Conservation (phyloP, 2,329 filamentous ascomycete species). For the Plectosphaerella plurivora region DNA sequence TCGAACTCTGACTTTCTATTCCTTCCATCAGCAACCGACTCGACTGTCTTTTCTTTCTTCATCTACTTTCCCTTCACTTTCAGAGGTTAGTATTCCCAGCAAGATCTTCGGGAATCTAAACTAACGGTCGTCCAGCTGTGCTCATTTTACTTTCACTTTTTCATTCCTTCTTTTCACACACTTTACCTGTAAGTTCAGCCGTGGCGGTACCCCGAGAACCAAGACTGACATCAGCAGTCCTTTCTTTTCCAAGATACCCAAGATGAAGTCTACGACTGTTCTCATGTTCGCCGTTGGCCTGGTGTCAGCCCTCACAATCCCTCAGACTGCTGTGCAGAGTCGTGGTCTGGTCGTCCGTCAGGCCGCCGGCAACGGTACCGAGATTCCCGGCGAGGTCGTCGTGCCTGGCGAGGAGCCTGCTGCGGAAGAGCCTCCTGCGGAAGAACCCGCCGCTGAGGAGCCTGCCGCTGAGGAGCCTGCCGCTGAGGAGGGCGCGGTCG, state of each 20-base stretch:
- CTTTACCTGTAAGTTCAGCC: neutral
- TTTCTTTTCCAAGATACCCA: neutral
- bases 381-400: neutral
- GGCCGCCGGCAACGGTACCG: neutral
- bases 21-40: neutral
- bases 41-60: conserved; percentile 4
- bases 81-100: neutral
- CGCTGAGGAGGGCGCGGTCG: conserved; percentile 5
- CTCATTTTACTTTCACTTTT: neutral
- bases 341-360: neutral
- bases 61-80: conserved; percentile 3
- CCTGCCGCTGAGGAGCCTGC: conserved; percentile 4
- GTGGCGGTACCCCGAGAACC: too few relatives aligned
- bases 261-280: conserved; percentile 22
- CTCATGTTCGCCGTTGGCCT: conserved; percentile 22
- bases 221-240: neutral
- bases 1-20: neutral
- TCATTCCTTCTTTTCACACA: neutral
- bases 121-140: conserved; percentile 4
- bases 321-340: conserved; percentile 6
- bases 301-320: conserved; percentile 21
- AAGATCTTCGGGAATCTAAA: too few relatives aligned
- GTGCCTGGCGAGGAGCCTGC: neutral
- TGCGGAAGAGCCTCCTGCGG: conserved; percentile 3
- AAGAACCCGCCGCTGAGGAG: conserved; percentile 2